Conservation (phyloP, 148 eudicot species). For the Cornus kousa region DNA sequence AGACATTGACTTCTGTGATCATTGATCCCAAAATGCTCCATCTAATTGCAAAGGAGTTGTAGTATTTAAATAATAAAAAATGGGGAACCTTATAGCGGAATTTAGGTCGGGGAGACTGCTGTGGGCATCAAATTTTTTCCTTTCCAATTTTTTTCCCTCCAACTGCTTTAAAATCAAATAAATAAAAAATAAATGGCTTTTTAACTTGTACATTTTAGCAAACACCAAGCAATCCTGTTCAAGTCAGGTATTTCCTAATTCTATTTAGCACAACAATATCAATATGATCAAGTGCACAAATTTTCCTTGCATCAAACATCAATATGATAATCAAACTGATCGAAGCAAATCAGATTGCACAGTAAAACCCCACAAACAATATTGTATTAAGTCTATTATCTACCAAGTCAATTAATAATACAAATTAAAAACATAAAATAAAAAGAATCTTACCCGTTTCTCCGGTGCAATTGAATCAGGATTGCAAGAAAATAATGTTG, state of each 20-base stretch:
- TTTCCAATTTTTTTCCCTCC: background rate
- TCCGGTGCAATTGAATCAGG: constrained; percentile 22
- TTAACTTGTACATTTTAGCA: background rate
- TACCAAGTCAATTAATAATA: background rate
- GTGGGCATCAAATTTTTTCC: too few relatives aligned
- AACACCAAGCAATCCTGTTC: background rate
- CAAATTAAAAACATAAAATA: too few relatives aligned
- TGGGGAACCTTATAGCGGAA: background rate
- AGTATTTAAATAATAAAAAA: too few relatives aligned
- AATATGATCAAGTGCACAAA: background rate
- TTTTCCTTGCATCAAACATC: background rate
- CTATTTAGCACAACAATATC: background rate
- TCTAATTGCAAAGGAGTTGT: background rate
- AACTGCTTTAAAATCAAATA: too few relatives aligned
- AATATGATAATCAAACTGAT: background rate
- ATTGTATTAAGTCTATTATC: background rate
- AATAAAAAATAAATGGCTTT: background rate
- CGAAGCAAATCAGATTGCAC: background rate
- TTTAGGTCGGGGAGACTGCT: background rate
- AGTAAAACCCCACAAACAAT: background rate
- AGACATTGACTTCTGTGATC: background rate
- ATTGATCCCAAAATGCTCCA: background rate
- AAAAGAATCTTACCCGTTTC: constrained; percentile 39
- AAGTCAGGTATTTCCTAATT: background rate
- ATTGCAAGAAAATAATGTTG: constrained; percentile 10